Conservation (phyloP, 805 yeast genomes). For the Suhomyces prunicola region DNA sequence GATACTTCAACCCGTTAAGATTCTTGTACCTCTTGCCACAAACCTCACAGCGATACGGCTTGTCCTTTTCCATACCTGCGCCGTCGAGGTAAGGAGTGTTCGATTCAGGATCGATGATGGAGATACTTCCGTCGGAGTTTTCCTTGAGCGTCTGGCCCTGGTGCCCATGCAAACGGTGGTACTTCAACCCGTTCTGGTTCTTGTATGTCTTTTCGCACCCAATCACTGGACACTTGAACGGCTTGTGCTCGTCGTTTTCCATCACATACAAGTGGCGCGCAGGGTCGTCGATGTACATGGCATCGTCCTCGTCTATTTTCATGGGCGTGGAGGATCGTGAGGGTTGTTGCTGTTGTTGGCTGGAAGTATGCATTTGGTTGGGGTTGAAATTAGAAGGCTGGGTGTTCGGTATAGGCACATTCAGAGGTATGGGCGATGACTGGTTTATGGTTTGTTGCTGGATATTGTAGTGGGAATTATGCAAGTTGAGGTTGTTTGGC, state of each 20-base stretch:
- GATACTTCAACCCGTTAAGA: constrained; percentile 92
- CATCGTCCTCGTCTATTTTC: constrained; percentile 56
- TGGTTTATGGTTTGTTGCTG: constrained; percentile 20
- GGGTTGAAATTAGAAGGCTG: constrained; percentile 2
- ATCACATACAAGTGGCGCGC: constrained; percentile 90
- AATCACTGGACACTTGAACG: constrained; percentile 95
- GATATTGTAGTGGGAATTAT: constrained; percentile 19
- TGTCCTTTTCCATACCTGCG: constrained; percentile 93
- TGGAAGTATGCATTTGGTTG: constrained; percentile 2
- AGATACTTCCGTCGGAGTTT: constrained; percentile 89
- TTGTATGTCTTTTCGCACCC: constrained; percentile 98
- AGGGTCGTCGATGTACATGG: constrained; percentile 92
- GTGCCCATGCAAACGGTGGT: constrained; percentile 94
- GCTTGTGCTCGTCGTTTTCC: constrained; percentile 89
- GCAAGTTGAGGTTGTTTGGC: constrained; percentile 16
- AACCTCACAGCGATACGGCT: constrained; percentile 97
- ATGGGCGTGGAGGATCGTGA: constrained; percentile 14
- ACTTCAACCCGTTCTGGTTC: constrained; percentile 95
- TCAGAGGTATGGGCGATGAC: constrained; percentile 5
- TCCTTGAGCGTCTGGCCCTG: constrained; percentile 89
- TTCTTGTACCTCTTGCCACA: constrained; percentile 97
- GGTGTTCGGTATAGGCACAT: constrained; percentile 8
- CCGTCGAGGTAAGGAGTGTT: constrained; percentile 92
- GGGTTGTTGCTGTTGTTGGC: constrained; percentile 9
- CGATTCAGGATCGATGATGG: constrained; percentile 87